Conservation (phyloP, 106 monocot genomes). For the Chionographis japonica region DNA sequence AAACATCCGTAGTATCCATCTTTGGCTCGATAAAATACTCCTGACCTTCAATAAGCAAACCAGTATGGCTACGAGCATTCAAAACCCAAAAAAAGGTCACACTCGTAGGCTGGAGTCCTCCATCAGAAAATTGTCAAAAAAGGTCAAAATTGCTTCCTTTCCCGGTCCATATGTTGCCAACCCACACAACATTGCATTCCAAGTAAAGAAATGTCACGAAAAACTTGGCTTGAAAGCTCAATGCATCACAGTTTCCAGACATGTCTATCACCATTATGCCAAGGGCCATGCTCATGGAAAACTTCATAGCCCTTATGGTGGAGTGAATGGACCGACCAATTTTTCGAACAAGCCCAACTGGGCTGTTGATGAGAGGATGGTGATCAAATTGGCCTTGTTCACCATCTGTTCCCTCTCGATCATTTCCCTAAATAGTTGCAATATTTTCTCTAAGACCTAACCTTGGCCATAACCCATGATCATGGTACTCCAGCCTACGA, state of each 20-base stretch:
- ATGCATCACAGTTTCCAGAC: slow-evolving; percentile 70
- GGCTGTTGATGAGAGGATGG: slow-evolving; percentile 46
- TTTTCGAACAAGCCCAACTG: slow-evolving; percentile 57
- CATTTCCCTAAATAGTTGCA: slow-evolving; percentile 49
- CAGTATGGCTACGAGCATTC: slow-evolving; percentile 64
- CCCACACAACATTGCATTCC: slow-evolving; percentile 69
- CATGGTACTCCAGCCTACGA: slow-evolving; percentile 42
- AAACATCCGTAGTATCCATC: slow-evolving; percentile 81
- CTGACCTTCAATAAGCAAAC: slow-evolving; percentile 53
- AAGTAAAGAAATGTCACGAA: slow-evolving; percentile 49
- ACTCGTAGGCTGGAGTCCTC: slow-evolving; percentile 31
- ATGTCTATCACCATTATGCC: slow-evolving; percentile 58
- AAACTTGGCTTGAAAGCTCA: slow-evolving; percentile 22
- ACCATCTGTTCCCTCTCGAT: slow-evolving; percentile 7
- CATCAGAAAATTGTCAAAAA: slow-evolving; percentile 26
- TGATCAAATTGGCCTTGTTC: slow-evolving; percentile 59
- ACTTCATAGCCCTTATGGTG: slow-evolving; percentile 18
- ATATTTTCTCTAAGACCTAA: slow-evolving; percentile 43
- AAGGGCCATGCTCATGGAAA: slow-evolving; percentile 27
- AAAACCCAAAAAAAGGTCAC: slow-evolving; percentile 65
- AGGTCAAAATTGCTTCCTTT: slow-evolving; percentile 37
- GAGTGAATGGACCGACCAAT: slow-evolving; percentile 38
- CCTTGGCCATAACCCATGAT: slow-evolving; percentile 46
- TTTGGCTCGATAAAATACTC: slow-evolving; percentile 51
- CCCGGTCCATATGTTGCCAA: slow-evolving; percentile 50